Evolutionary conservation across 2,329 filamentous ascomycete species (phyloP).

Genomic region (Phyllachora maydis): DNA sequence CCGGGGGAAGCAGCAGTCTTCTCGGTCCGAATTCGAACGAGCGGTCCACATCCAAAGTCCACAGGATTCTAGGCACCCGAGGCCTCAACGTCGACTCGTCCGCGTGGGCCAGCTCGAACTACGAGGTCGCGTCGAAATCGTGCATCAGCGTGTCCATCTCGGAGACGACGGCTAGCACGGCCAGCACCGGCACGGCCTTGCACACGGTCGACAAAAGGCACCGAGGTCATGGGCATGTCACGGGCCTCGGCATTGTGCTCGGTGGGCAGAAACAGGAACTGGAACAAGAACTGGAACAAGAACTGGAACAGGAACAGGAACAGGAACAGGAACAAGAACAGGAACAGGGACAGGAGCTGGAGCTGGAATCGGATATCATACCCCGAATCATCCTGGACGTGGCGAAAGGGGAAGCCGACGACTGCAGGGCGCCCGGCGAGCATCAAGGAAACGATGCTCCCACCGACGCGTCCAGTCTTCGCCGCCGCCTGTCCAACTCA

Average conservation of each 20-base stretch:
- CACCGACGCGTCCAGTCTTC: constrained; percentile 21
- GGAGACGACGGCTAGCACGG: constrained; percentile 17
- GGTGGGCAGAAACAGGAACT: constrained; percentile 9
- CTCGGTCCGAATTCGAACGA: constrained; percentile 5
- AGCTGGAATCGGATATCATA: constrained; percentile 24
- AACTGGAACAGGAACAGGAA: too few relatives aligned
- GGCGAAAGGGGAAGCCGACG: too few relatives aligned
- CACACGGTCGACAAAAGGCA: too few relatives aligned
- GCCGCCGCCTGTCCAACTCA: constrained; percentile 28
- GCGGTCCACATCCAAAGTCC: constrained; percentile 23
- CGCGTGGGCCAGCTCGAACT: constrained; percentile 18
- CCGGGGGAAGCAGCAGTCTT: too few relatives aligned
- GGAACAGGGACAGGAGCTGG: constrained; percentile 15
- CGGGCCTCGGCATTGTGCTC: constrained; percentile 7
- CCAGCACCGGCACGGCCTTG: constrained; percentile 9
- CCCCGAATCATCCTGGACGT: constrained; percentile 13
- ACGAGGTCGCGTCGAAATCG: constrained; percentile 5
- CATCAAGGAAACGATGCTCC: constrained; percentile 5
- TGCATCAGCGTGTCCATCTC: constrained; percentile 22
- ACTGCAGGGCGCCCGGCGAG: constrained; percentile 4
- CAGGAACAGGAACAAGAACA: too few relatives aligned
- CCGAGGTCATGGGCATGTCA: too few relatives aligned
- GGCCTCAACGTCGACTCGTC: constrained; percentile 20
- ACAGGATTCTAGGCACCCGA: constrained; percentile 25
- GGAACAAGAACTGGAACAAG: too few relatives aligned